Evolutionary conservation across 345 rosid genomes (phyloP).

Genomic region (Lepidium africanum): DNA sequence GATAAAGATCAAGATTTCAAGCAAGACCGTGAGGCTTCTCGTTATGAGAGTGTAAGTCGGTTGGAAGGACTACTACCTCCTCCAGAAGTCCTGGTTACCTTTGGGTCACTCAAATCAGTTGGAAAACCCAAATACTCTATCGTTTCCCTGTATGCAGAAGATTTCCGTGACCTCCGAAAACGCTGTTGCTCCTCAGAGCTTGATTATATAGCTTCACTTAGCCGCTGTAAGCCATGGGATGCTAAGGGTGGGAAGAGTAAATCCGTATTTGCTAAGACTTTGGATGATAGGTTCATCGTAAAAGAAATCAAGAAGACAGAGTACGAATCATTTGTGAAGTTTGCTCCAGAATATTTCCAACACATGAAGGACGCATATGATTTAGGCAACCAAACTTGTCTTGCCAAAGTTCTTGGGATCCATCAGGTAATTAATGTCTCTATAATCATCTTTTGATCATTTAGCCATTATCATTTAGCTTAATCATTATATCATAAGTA

Average conservation of each 20-base stretch:
- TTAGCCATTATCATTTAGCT: not conserved
- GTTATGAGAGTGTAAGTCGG: conserved; percentile 55
- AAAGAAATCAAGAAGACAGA: conserved; percentile 96
- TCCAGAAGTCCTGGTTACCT: conserved; percentile 43
- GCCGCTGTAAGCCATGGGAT: conserved; percentile 90
- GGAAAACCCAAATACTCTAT: conserved; percentile 79
- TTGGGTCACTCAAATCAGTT: conserved; percentile 56
- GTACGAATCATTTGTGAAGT: conserved; percentile 75
- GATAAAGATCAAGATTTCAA: conserved; percentile 45
- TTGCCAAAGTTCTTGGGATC: conserved; percentile 93
- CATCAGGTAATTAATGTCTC: conserved; percentile 59
- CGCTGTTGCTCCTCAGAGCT: conserved; percentile 68
- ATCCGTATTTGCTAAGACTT: conserved; percentile 75
- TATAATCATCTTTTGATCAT: not conserved
- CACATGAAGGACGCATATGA: conserved; percentile 70
- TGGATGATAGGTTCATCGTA: conserved; percentile 78
- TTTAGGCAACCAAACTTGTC: conserved; percentile 82
- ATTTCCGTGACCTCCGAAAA: conserved; percentile 69
- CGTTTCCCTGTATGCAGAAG: conserved; percentile 57
- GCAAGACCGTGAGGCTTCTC: conserved; percentile 46
- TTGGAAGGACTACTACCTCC: conserved; percentile 55
- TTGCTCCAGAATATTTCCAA: conserved; percentile 77
- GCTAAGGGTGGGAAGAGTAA: conserved; percentile 99
- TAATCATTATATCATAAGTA: not conserved
- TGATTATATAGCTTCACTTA: conserved; percentile 74